phyloP scores from a whole-genome alignment of 2,329 filamentous ascomycete genomes.

The Lachnellula arida region DNA sequence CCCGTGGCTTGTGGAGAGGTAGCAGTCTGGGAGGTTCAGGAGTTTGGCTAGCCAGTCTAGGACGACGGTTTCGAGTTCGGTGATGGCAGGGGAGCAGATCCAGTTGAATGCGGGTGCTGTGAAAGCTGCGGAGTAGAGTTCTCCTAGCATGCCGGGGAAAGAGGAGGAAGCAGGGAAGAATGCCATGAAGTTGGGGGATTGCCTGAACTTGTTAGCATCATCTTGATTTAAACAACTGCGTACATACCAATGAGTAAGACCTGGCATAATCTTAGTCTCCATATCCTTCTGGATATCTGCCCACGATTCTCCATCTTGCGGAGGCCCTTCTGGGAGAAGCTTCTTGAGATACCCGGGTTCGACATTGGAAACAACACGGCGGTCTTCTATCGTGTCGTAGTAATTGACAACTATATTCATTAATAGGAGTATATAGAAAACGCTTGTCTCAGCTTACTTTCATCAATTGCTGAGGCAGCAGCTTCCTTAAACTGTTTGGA shows the following conservation, averaged over 20 bases:
- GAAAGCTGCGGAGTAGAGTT: constrained; percentile 87
- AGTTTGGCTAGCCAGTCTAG: constrained; percentile 86
- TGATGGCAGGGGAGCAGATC: constrained; percentile 89
- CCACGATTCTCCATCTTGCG: constrained; percentile 67
- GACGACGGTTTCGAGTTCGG: constrained; percentile 88
- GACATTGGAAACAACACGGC: constrained; percentile 71
- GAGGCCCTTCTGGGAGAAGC: constrained; percentile 65
- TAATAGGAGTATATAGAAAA: constrained; percentile 3
- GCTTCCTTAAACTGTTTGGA: constrained; percentile 71
- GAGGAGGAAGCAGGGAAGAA: constrained; percentile 84
- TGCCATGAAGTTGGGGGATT: constrained; percentile 91
- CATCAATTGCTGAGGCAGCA: constrained; percentile 73
- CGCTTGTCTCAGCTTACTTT: constrained; percentile 54
- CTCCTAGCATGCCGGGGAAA: constrained; percentile 82
- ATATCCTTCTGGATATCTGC: constrained; percentile 76
- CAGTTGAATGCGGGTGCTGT: constrained; percentile 94
- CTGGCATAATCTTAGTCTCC: constrained; percentile 80
- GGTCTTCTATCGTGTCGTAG: constrained; percentile 67
- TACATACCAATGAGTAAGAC: constrained; percentile 78
- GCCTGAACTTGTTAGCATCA: constrained; percentile 40
- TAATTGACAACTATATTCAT: constrained; percentile 68
- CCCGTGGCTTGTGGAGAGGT: constrained; percentile 65
- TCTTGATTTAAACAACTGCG: not conserved
- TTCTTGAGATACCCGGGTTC: constrained; percentile 81
- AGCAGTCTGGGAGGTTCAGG: constrained; percentile 68